phyloP scores from a whole-genome alignment of 805 yeast species.

The Wickerhamiella qilinensis region DNA sequence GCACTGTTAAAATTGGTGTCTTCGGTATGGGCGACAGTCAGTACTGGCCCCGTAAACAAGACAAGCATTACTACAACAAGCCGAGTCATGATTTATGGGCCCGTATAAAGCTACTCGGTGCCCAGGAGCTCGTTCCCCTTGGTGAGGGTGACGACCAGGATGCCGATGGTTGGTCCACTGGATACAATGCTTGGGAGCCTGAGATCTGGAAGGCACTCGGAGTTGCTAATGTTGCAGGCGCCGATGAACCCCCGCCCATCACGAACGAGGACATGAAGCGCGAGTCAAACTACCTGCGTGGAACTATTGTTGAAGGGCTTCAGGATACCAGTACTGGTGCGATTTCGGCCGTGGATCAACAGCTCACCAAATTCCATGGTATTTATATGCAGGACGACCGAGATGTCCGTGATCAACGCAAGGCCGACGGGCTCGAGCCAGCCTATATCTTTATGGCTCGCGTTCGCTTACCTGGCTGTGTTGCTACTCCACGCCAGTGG shows the following conservation, averaged over 20 bases:
- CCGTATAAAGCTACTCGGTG: conserved; percentile 56
- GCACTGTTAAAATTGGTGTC: conserved; percentile 39
- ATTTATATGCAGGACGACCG: conserved; percentile 98
- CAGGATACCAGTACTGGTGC: conserved; percentile 76
- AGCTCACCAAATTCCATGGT: conserved; percentile 93
- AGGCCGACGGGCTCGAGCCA: conserved; percentile 85
- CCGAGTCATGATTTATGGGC: conserved; percentile 63
- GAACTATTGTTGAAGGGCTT: conserved; percentile 81
- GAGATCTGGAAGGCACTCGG: conserved; percentile 77
- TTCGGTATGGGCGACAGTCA: conserved; percentile 71
- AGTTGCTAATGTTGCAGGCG: conserved; percentile 64
- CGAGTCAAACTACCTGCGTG: conserved; percentile 74
- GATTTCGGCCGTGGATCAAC: conserved; percentile 79
- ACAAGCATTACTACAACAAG: conserved; percentile 82
- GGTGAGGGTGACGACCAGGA: conserved; percentile 97
- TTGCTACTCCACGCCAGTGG: conserved; percentile 80
- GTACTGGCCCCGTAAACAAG: conserved; percentile 97
- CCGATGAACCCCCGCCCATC: conserved; percentile 80
- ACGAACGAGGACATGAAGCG: conserved; percentile 94
- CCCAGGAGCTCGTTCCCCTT: conserved; percentile 49
- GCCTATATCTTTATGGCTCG: conserved; percentile 96
- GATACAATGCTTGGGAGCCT: conserved; percentile 78
- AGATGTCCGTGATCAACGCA: conserved; percentile 85
- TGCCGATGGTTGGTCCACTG: conserved; percentile 88
- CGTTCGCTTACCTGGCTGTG: conserved; percentile 88